A percentile compares a stretch with the other conserved stretches of the same genome.
phyloP scores from a whole-genome alignment of 192 early-diverging fungal species.

The Podochytrium sp. region DNA sequence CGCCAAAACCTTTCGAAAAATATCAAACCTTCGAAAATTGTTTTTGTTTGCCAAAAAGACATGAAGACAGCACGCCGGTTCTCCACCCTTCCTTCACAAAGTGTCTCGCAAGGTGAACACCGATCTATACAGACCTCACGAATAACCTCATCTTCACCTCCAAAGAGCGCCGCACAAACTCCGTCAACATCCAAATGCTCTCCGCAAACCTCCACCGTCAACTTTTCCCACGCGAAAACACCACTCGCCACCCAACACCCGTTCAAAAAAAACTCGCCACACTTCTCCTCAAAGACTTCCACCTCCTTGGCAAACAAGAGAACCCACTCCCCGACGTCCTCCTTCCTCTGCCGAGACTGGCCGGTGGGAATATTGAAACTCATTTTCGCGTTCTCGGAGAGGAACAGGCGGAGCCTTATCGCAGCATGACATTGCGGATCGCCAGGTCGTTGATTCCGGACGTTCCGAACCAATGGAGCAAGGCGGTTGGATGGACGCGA shows the following conservation, averaged over 20 bases:
- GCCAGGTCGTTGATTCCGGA: conserved; percentile 45
- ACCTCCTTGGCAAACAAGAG: conserved; percentile 58
- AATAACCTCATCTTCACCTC: too few relatives aligned
- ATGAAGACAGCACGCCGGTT: too few relatives aligned
- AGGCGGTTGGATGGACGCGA: conserved; percentile 77
- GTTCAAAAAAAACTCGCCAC: conserved; percentile 18
- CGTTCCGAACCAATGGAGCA: conserved; percentile 15
- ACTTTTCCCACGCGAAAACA: conserved; percentile 42
- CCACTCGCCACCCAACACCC: conserved; percentile 6
- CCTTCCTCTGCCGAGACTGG: conserved; percentile 53
- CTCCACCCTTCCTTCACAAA: too few relatives aligned
- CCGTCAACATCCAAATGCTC: conserved; percentile 68
- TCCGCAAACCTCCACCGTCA: conserved; percentile 49
- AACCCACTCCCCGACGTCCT: conserved; percentile 48
- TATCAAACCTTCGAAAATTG: too few relatives aligned
- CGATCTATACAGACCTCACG: too few relatives aligned
- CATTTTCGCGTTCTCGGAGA: conserved; percentile 79
- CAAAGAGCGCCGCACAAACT: conserved; percentile 5
- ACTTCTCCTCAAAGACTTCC: conserved; percentile 47
- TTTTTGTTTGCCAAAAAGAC: too few relatives aligned
- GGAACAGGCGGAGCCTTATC: conserved; percentile 63
- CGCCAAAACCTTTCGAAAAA: too few relatives aligned
- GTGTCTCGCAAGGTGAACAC: too few relatives aligned
- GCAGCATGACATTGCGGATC: conserved; percentile 55
- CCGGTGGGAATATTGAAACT: conserved; percentile 46